Conservation (phyloP, 352 stramenopile species). For the Globisporangium cylindrosporum region DNA sequence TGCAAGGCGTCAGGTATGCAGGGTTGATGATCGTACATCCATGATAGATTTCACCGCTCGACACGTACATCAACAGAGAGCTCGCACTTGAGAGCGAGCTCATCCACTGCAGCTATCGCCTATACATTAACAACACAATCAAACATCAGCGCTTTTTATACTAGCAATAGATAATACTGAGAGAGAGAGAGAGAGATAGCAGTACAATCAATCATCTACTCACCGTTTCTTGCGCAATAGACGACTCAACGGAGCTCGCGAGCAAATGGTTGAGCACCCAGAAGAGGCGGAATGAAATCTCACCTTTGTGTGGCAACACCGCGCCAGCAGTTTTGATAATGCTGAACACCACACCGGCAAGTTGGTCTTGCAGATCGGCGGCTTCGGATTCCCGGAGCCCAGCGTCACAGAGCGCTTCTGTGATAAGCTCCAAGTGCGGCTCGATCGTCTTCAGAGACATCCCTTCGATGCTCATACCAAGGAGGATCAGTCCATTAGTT, state of each 20-base stretch:
- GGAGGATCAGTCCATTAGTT: slow-evolving; percentile 71
- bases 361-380: slow-evolving; percentile 63
- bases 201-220: not conserved
- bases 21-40: not conserved
- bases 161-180: not conserved
- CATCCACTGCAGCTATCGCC: slow-evolving; percentile 33
- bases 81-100: slow-evolving; percentile 30
- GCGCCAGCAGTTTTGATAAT: slow-evolving; percentile 54
- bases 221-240: slow-evolving; percentile 55
- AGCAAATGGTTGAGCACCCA: slow-evolving; percentile 80
- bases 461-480: slow-evolving; percentile 80
- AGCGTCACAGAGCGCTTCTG: slow-evolving; percentile 64
- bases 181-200: too few species aligned
- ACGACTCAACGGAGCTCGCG: slow-evolving; percentile 46
- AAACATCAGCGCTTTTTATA: not conserved
- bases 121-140: slow-evolving; percentile 18
- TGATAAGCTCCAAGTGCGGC: slow-evolving; percentile 66
- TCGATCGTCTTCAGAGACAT: slow-evolving; percentile 63
- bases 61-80: slow-evolving; percentile 43
- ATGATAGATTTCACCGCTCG: not conserved
- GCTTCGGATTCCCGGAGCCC: slow-evolving; percentile 71
- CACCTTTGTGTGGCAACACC: slow-evolving; percentile 39
- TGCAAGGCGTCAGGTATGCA: not conserved
- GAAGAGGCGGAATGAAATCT: slow-evolving; percentile 69
- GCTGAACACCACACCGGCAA: slow-evolving; percentile 56